Percentiles rank a stretch among this genome's conserved stretches.
Evolutionary conservation across 2,329 filamentous ascomycete genomes (phyloP).

Genomic region (Monilinia laxa): DNA sequence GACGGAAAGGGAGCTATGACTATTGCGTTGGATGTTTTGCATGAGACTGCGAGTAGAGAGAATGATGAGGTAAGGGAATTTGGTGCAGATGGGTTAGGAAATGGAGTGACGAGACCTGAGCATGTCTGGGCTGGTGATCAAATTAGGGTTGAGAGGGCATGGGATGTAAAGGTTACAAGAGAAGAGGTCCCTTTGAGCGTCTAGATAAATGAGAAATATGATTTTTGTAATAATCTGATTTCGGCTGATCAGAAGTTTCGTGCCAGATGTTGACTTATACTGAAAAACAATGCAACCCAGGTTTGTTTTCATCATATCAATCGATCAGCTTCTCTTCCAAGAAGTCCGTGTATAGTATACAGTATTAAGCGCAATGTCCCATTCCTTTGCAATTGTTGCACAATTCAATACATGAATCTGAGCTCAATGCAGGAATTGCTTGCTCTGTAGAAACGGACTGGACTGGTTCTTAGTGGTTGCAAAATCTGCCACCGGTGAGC

Average conservation of each 20-base stretch:
- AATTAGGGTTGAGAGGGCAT: constrained; percentile 18
- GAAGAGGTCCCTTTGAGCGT: neutral
- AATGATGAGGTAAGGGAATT: neutral
- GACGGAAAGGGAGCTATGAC: neutral
- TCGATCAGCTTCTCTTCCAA: neutral
- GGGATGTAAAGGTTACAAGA: constrained; percentile 14
- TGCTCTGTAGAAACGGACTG: too few relatives aligned
- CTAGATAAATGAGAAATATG: neutral
- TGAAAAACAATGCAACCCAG: neutral
- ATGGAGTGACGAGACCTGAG: constrained; percentile 7
- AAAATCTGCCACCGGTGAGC: neutral
- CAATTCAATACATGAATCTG: neutral
- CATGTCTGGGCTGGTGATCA: constrained; percentile 11
- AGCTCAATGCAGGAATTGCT: neutral
- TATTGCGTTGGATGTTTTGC: constrained; percentile 3
- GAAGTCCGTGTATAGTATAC: too few relatives aligned
- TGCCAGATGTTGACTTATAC: neutral
- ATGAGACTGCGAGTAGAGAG: neutral
- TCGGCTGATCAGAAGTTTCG: neutral
- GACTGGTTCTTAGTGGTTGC: too few relatives aligned
- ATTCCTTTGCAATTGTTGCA: too few relatives aligned
- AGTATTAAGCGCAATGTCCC: too few relatives aligned
- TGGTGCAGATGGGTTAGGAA: neutral
- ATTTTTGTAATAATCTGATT: too few relatives aligned
- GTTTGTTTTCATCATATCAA: neutral